Percentiles rank a stretch among this genome's conserved stretches.
phyloP scores from a whole-genome alignment of 2,329 filamentous ascomycete species.

The Fusarium anthophilum region DNA sequence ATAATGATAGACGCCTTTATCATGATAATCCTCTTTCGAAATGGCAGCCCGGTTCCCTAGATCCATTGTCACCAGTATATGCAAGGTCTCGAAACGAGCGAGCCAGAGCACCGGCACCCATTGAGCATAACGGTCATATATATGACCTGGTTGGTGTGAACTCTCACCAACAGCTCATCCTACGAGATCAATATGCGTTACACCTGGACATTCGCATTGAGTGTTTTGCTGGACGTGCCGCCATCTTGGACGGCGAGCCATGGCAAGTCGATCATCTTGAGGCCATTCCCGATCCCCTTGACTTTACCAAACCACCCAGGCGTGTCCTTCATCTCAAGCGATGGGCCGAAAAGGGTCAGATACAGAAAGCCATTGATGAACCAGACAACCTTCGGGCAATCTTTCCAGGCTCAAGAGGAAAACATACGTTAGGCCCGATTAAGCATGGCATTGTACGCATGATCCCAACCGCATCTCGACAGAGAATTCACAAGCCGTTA shows the following conservation, averaged over 20 bases:
- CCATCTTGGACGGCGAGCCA: neutral
- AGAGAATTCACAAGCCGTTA: neutral
- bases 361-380: neutral
- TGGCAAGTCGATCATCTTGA: conserved; percentile 2
- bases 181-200: neutral
- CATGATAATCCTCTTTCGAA: accelerated
- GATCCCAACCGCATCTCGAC: neutral
- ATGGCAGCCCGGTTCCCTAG: neutral
- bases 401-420: neutral
- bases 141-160: neutral
- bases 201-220: neutral
- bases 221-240: neutral
- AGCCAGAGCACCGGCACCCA: neutral
- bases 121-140: neutral
- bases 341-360: neutral
- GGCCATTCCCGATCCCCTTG: neutral
- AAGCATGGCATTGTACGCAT: conserved; percentile 14
- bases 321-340: neutral
- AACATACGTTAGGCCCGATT: neutral
- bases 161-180: neutral
- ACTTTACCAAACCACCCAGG: neutral
- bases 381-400: neutral
- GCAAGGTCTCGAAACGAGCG: neutral
- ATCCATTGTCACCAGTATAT: neutral
- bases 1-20: too few relatives aligned